phyloP scores from a whole-genome alignment of 192 early-diverging fungal genomes.

The Chytriomyces sp. region DNA sequence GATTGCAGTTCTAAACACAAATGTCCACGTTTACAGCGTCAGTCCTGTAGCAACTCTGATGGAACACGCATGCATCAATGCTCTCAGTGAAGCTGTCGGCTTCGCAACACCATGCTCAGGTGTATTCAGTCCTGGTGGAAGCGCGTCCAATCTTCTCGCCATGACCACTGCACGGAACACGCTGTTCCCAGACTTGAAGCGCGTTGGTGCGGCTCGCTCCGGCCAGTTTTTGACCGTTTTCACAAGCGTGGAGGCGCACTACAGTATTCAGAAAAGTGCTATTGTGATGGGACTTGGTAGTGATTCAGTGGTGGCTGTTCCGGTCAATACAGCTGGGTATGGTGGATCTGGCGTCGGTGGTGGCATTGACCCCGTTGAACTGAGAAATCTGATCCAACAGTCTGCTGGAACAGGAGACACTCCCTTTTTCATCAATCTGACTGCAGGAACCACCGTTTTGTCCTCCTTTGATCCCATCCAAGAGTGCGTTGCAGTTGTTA shows the following conservation, averaged over 20 bases:
- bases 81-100: slow-evolving; percentile 38
- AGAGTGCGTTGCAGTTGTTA: slow-evolving; percentile 64
- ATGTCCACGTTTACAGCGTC: slow-evolving; percentile 77
- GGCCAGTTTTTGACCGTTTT: slow-evolving; percentile 61
- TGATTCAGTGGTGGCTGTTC: slow-evolving; percentile 70
- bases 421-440: slow-evolving; percentile 84
- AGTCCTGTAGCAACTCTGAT: slow-evolving; percentile 75
- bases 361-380: neutral
- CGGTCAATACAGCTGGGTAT: slow-evolving; percentile 62
- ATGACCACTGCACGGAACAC: slow-evolving; percentile 75
- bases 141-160: slow-evolving; percentile 76
- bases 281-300: slow-evolving; percentile 73
- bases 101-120: slow-evolving; percentile 50
- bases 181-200: slow-evolving; percentile 65
- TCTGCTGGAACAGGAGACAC: slow-evolving; percentile 47
- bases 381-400: neutral
- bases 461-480: slow-evolving; percentile 78
- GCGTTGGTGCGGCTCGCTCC: neutral
- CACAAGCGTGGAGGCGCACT: slow-evolving; percentile 75
- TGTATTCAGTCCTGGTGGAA: slow-evolving; percentile 78
- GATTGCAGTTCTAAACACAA: slow-evolving; percentile 73
- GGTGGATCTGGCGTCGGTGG: slow-evolving; percentile 41
- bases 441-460: slow-evolving; percentile 83
- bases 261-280: slow-evolving; percentile 76
- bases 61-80: slow-evolving; percentile 63